Conservation (phyloP, 768 basidiomycete species). For the Lyophyllum shimeji region DNA sequence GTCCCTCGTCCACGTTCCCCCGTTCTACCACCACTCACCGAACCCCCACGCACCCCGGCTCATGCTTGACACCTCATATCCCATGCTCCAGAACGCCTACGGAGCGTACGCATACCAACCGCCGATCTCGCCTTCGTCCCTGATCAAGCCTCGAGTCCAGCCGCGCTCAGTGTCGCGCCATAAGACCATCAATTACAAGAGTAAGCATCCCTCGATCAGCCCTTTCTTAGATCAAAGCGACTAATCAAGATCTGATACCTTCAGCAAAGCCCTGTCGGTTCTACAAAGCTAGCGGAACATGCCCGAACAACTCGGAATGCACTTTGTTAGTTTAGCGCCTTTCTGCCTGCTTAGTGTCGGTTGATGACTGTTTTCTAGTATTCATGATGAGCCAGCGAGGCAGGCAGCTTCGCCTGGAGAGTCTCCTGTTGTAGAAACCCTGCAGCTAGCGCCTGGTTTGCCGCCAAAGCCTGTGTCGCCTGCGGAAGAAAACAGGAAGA, state of each 20-base stretch:
- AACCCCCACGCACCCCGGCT: constrained; percentile 12
- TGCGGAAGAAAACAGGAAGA: constrained; percentile 39
- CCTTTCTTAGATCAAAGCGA: not conserved
- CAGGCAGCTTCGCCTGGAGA: constrained; percentile 11
- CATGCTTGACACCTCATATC: constrained; percentile 20
- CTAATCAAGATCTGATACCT: not conserved
- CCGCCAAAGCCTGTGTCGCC: constrained; percentile 18
- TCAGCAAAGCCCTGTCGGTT: constrained; percentile 67
- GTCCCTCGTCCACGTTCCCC: constrained; percentile 32
- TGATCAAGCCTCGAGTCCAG: constrained; percentile 12
- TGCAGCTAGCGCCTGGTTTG: constrained; percentile 10
- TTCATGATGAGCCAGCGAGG: constrained; percentile 39
- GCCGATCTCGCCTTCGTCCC: constrained; percentile 7
- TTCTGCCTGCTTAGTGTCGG: not conserved
- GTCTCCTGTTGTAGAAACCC: constrained; percentile 7
- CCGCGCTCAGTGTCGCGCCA: constrained; percentile 29
- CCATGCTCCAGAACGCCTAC: constrained; percentile 11
- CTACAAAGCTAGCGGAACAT: constrained; percentile 42
- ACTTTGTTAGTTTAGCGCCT: constrained; percentile 49
- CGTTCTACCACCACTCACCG: constrained; percentile 21
- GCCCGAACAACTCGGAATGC: constrained; percentile 54
- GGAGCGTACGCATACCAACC: constrained; percentile 7
- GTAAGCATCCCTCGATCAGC: constrained; percentile 23
- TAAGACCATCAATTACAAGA: constrained; percentile 41
- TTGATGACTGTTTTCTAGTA: constrained; percentile 29